These are phyloP conservation scores for Claviceps cyperi DNA, from an alignment of 2,329 filamentous ascomycete genomes.

Conservation along the genomic window DNA sequence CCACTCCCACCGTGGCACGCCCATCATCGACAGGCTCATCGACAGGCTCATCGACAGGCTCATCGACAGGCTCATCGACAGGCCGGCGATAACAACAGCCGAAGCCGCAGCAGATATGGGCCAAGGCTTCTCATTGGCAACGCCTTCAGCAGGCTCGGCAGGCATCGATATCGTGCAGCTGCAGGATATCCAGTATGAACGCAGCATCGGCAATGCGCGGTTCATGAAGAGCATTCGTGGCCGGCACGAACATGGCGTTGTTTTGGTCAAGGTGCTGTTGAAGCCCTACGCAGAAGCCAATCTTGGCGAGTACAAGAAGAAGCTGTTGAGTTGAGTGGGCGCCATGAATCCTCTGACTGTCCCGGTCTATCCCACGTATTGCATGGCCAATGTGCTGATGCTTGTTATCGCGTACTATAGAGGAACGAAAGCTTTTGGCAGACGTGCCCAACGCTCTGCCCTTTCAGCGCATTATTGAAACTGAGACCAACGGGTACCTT, in stretches of 20 bases:
- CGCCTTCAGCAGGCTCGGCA: slow-evolving; percentile 78
- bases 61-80: too few relatives aligned
- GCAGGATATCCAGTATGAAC: slow-evolving; percentile 80
- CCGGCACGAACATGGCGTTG: slow-evolving; percentile 75
- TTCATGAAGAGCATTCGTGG: slow-evolving; percentile 97
- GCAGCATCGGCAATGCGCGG: slow-evolving; percentile 75
- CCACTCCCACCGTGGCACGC: background rate
- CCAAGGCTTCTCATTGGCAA: slow-evolving; percentile 88
- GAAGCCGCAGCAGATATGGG: slow-evolving; percentile 49
- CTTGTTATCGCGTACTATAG: slow-evolving; percentile 42
- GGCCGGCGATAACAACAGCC: too few relatives aligned
- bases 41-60: too few relatives aligned
- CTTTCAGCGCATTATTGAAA: slow-evolving; percentile 86
- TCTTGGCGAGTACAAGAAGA: slow-evolving; percentile 62
- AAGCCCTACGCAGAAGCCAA: slow-evolving; percentile 79
- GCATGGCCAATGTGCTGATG: too few relatives aligned
- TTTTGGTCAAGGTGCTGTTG: slow-evolving; percentile 86
- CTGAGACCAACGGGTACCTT: slow-evolving; percentile 78
- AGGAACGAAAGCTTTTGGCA: slow-evolving; percentile 63
- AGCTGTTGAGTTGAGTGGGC: slow-evolving; percentile 35
- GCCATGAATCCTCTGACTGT: too few relatives aligned
- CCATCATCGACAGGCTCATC: too few relatives aligned
- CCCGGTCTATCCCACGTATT: too few relatives aligned
- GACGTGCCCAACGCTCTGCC: slow-evolving; percentile 82
- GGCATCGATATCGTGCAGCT: slow-evolving; percentile 91